A percentile compares a stretch with the other conserved stretches of the same genome.
Evolutionary conservation across 2,329 filamentous ascomycete species (phyloP).

Genomic region (Ambrosiella cleistominuta): DNA sequence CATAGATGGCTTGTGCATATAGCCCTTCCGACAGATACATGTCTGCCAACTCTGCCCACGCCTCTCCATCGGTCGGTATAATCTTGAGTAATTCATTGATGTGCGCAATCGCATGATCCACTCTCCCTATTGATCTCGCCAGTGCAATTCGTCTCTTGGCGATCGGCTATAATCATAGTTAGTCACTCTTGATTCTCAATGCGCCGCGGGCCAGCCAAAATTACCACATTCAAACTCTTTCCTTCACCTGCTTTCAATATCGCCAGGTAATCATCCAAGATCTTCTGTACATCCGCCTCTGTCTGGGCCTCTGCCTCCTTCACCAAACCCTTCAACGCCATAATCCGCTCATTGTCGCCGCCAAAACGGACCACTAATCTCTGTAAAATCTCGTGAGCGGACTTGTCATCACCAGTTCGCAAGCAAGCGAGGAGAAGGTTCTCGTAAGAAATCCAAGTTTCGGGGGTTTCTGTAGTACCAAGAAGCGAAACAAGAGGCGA

Average conservation of each 20-base stretch:
- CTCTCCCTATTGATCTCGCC: constrained; percentile 53
- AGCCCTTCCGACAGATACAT: constrained; percentile 66
- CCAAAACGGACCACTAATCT: constrained; percentile 69
- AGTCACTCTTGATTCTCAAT: constrained; percentile 15
- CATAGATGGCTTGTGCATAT: constrained; percentile 69
- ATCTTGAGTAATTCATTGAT: constrained; percentile 62
- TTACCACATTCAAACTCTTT: constrained; percentile 65
- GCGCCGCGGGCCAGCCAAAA: constrained; percentile 18
- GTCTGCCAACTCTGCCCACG: constrained; percentile 82
- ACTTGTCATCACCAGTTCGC: constrained; percentile 63
- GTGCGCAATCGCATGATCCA: constrained; percentile 54
- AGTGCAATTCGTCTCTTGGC: constrained; percentile 71
- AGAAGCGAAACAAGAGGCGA: constrained; percentile 37
- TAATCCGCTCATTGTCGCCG: constrained; percentile 63
- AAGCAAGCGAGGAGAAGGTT: constrained; percentile 74
- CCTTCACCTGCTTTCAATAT: constrained; percentile 34
- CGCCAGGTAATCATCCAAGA: constrained; percentile 62
- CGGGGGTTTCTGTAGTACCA: constrained; percentile 48
- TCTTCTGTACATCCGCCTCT: constrained; percentile 43
- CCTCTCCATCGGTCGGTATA: constrained; percentile 77
- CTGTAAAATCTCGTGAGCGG: constrained; percentile 59
- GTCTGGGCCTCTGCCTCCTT: constrained; percentile 65
- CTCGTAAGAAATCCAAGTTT: constrained; percentile 73
- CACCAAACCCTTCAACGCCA: constrained; percentile 66
- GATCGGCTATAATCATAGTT: constrained; percentile 42